These are phyloP conservation scores for Candida maesae DNA, from an alignment of 805 yeast species.

Conservation along the genomic window DNA sequence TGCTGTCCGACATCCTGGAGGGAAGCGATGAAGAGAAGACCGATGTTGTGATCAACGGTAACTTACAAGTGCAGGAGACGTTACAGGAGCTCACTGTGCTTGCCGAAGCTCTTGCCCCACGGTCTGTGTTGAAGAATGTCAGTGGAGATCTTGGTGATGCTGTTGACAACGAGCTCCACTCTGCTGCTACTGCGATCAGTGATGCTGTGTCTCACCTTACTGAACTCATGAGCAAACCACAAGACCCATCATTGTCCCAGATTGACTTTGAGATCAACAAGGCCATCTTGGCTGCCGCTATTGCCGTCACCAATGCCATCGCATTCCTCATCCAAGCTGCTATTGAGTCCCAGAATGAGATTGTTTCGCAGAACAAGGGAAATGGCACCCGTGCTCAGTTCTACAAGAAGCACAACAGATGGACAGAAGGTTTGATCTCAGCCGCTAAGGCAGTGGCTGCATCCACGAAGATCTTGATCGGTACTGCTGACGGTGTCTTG, in stretches of 20 bases:
- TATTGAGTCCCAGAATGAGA: constrained; percentile 76
- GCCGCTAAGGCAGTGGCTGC: constrained; percentile 86
- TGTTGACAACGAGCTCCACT: constrained; percentile 69
- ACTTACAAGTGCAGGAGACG: constrained; percentile 67
- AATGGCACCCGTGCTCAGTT: constrained; percentile 64
- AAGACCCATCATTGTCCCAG: constrained; percentile 48
- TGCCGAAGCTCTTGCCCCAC: constrained; percentile 55
- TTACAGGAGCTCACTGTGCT: constrained; percentile 55
- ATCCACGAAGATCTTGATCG: constrained; percentile 75
- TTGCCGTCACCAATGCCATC: constrained; percentile 76
- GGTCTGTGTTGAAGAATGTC: constrained; percentile 28
- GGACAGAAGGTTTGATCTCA: constrained; percentile 92
- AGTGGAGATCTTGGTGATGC: constrained; percentile 60
- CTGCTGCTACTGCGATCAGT: constrained; percentile 67
- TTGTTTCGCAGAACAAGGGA: constrained; percentile 68
- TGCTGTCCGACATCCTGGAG: constrained; percentile 51
- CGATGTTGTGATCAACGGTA: constrained; percentile 73
- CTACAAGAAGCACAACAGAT: constrained; percentile 81
- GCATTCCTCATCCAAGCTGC: constrained; percentile 70
- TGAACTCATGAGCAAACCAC: constrained; percentile 43
- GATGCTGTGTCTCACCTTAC: constrained; percentile 60
- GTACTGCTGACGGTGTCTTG: constrained; percentile 83
- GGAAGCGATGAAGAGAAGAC: constrained; percentile 60
- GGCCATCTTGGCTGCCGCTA: constrained; percentile 72
- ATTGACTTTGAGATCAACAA: constrained; percentile 68